phyloP scores from a whole-genome alignment of 225 moss, liverwort and hornwort species.

The Polytrichum formosum region DNA sequence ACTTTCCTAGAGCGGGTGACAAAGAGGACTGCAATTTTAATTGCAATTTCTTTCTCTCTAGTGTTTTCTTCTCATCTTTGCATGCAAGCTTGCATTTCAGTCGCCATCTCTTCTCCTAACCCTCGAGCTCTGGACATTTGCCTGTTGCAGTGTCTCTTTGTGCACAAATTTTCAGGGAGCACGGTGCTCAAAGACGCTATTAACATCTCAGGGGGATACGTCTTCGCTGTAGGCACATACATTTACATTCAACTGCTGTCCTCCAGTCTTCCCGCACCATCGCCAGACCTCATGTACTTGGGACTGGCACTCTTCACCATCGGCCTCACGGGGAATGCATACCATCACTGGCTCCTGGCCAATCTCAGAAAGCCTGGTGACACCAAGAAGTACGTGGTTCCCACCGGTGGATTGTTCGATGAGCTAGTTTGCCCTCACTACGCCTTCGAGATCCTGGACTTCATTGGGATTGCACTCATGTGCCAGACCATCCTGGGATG shows the following conservation, averaged over 20 bases:
- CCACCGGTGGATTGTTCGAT: slow-evolving; percentile 53
- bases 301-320: slow-evolving; percentile 21
- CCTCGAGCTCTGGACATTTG: not conserved
- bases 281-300: slow-evolving; percentile 30
- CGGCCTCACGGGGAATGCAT: slow-evolving; percentile 35
- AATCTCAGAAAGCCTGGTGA: slow-evolving; percentile 32
- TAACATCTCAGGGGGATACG: slow-evolving; percentile 9
- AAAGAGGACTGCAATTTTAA: not conserved
- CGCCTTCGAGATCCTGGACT: slow-evolving; percentile 40
- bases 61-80: not conserved
- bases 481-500: slow-evolving; percentile 39
- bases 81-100: not conserved
- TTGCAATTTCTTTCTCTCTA: not conserved
- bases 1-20: too few species aligned
- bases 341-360: slow-evolving; percentile 51
- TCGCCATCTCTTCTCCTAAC: not conserved
- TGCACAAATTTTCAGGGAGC: slow-evolving; percentile 46
- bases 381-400: slow-evolving; percentile 38
- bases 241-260: slow-evolving; percentile 32
- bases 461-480: slow-evolving; percentile 35
- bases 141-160: slow-evolving; percentile 33
- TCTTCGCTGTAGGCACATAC: not conserved
- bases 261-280: slow-evolving; percentile 20
- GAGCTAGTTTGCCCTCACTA: slow-evolving; percentile 63
- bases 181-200: not conserved